Evolutionary conservation across 2,329 filamentous ascomycete genomes (phyloP), one percentile per base, ranked within the genome.

Genomic region (Penicillium nordicum): DNA sequence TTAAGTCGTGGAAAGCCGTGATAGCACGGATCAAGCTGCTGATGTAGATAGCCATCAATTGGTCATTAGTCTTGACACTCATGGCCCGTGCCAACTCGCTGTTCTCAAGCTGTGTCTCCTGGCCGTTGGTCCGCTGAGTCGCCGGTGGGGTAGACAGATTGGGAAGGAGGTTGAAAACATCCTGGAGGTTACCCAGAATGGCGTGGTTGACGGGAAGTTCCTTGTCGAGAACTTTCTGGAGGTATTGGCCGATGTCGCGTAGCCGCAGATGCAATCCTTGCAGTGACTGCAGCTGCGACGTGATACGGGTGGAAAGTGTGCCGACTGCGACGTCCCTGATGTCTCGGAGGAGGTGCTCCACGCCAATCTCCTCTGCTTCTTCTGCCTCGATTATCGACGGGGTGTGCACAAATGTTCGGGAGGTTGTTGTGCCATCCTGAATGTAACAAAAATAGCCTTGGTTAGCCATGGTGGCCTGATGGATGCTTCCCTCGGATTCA

Each of bases 31-130:
- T 97, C 80, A 97, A 80, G 79, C 90, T 96, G 78, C 90, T 96
- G 53, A 99, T 82, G 77, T 99, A 99, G 74, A 99, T 97, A 50
- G 92, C 87, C 90, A 99, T 97, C 63, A 99, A 84, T 79, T 99
- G 94, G 75, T 99, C 94, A 72, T 99, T 99, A 57, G 93, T 97
- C 85, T 99, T 99, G 79, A 96, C 86, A 78, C 91, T 96, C 92
- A 99, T 96, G 36, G 94, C 92, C 60, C 94, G 85, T n/a, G 92
- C 88, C 52, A 99, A 82, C 74, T 97, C 94, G 70, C 88, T 88
- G 67, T 92, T 91, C 67, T 88, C 84, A 12, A 80, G 75, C 45
- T 77, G 77, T 32, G 78, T 81, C 67, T 87, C 73, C 61, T 78
- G 83, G 60, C 80, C 82, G 41, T 87, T 86, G 5, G 82, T 77